These are phyloP conservation scores for Gossypium rotundifolium DNA, from an alignment of 345 rosid genomes.

Conservation along the genomic window DNA sequence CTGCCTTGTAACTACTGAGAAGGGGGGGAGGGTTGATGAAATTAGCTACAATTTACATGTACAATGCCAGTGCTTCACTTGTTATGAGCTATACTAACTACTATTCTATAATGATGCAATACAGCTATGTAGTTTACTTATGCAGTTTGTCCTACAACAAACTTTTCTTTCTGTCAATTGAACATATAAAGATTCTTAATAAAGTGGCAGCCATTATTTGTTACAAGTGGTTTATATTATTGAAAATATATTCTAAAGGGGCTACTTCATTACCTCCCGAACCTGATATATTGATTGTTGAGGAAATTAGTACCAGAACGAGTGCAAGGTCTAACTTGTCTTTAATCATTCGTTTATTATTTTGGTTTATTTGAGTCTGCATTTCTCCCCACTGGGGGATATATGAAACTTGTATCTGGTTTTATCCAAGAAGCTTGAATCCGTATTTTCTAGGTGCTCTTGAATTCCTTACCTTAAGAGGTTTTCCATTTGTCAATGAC, in stretches of 20 bases:
- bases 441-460: neutral
- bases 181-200: neutral
- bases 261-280: neutral
- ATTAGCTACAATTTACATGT: neutral
- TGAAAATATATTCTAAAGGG: neutral
- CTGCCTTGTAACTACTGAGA: neutral
- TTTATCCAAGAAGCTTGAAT: neutral
- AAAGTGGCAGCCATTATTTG: neutral
- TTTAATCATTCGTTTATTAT: neutral
- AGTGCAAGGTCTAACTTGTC: neutral
- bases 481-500: neutral
- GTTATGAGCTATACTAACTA: neutral
- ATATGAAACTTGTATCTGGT: neutral
- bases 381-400: neutral
- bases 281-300: neutral
- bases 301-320: neutral
- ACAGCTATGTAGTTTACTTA: neutral
- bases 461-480: neutral
- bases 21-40: neutral
- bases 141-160: neutral
- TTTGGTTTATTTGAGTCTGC: neutral
- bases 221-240: neutral
- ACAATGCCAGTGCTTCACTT: neutral
- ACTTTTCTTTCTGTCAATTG: neutral
- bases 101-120: neutral